A percentile compares a stretch with the other conserved stretches of the same genome.
phyloP scores from a whole-genome alignment of 345 rosid species.

The Salix exigua region DNA sequence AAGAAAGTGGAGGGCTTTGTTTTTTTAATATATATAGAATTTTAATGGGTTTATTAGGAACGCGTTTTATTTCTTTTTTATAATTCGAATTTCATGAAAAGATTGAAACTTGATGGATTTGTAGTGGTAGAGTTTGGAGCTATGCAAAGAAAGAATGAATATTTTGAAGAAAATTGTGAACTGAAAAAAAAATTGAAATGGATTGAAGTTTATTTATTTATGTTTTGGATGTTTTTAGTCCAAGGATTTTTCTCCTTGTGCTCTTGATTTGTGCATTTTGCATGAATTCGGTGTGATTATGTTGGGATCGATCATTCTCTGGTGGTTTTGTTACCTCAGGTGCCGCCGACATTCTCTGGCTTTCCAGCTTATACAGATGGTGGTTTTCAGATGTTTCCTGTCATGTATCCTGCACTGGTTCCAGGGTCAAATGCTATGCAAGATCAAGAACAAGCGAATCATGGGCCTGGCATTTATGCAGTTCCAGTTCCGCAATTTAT shows the following conservation, averaged over 20 bases:
- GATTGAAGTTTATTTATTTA: neutral
- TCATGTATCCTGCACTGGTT: conserved; percentile 52
- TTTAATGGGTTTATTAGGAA: neutral
- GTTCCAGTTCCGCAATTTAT: conserved; percentile 61
- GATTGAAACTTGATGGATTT: neutral
- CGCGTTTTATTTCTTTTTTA: neutral
- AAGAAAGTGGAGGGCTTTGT: neutral
- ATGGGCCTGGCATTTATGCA: conserved; percentile 85
- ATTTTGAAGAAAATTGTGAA: neutral
- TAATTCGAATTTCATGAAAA: neutral
- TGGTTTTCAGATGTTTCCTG: conserved; percentile 57
- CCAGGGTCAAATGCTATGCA: conserved; percentile 40
- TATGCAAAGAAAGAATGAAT: neutral
- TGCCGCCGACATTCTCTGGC: conserved; percentile 11
- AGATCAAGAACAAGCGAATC: conserved; percentile 59
- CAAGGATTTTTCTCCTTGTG: neutral
- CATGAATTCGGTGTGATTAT: neutral
- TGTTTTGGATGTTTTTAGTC: neutral
- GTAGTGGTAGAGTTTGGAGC: neutral
- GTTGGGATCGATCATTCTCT: neutral
- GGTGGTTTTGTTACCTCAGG: neutral
- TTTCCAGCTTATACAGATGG: conserved; percentile 37
- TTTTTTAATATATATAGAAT: neutral
- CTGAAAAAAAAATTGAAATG: neutral
- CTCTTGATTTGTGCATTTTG: neutral